phyloP scores from a whole-genome alignment of 2,329 filamentous ascomycete genomes.

The Metarhizium humberi region DNA sequence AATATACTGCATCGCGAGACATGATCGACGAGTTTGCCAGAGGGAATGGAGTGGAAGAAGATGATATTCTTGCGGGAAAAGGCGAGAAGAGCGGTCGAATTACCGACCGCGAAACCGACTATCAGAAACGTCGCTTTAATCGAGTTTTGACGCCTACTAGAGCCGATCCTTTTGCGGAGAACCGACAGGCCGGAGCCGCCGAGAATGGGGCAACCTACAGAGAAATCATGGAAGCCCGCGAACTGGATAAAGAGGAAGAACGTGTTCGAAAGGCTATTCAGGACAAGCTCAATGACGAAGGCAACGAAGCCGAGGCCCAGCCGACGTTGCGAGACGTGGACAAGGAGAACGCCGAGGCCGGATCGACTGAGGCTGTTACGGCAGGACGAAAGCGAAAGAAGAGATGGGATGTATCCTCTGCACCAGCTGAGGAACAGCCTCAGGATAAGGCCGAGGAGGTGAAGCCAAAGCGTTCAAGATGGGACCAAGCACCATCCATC shows the following conservation, averaged over 20 bases:
- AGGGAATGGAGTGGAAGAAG: slow-evolving; percentile 79
- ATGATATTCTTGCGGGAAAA: slow-evolving; percentile 74
- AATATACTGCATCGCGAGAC: slow-evolving; percentile 87
- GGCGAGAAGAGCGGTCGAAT: slow-evolving; percentile 87
- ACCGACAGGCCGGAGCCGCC: slow-evolving; percentile 56
- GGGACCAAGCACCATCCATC: slow-evolving; percentile 70
- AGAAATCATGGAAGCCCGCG: slow-evolving; percentile 82
- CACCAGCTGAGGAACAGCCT: slow-evolving; percentile 40
- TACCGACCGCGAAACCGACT: slow-evolving; percentile 87
- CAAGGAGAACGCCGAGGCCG: slow-evolving; percentile 65
- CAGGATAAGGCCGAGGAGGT: slow-evolving; percentile 40
- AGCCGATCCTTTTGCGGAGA: slow-evolving; percentile 75
- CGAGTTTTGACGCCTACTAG: slow-evolving; percentile 78
- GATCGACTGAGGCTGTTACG: slow-evolving; percentile 53
- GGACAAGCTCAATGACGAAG: slow-evolving; percentile 55
- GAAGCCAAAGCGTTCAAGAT: slow-evolving; percentile 71
- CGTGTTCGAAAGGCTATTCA: slow-evolving; percentile 72
- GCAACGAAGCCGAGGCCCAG: slow-evolving; percentile 55
- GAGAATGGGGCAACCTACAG: slow-evolving; percentile 75
- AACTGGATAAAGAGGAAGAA: slow-evolving; percentile 89
- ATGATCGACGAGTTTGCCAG: slow-evolving; percentile 92
- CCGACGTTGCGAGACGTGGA: slow-evolving; percentile 67
- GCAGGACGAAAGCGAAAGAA: slow-evolving; percentile 78
- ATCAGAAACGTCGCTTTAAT: slow-evolving; percentile 91
- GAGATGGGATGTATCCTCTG: slow-evolving; percentile 78